Percentiles rank a stretch among this genome's conserved stretches.
These are phyloP conservation scores for Papiliotrema fonsecae DNA, from an alignment of 1,284 basidiomycete species.

Conservation along the genomic window DNA sequence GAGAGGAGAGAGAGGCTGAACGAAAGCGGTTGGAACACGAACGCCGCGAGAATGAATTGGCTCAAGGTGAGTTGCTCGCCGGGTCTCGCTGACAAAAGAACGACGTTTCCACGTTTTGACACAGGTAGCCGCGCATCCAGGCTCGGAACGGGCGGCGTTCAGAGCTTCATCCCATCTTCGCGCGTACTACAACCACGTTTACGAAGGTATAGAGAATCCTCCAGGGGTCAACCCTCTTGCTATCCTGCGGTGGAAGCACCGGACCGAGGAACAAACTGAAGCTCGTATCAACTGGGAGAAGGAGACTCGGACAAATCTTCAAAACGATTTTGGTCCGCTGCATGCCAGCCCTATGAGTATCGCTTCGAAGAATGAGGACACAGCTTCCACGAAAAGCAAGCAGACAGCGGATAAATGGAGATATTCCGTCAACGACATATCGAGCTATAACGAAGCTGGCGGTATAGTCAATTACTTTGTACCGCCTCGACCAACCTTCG, in stretches of 20 bases:
- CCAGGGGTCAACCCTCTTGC: conserved; percentile 40
- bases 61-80: conserved; percentile 28
- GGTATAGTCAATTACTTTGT: conserved; percentile 42
- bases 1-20: conserved; percentile 15
- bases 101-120: conserved; percentile 35
- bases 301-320: conserved; percentile 6
- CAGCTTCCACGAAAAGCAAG: conserved; percentile 1
- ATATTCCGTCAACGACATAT: conserved; percentile 36
- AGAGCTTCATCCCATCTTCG: conserved; percentile 37
- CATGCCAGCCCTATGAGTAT: conserved; percentile 11
- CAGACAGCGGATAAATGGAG: conserved; percentile 22
- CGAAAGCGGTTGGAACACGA: conserved; percentile 32
- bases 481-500: conserved; percentile 21
- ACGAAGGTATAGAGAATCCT: conserved; percentile 36
- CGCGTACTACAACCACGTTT: conserved; percentile 39
- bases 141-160: conserved; percentile 33
- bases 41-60: conserved; percentile 35
- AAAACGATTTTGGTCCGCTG: conserved; percentile 4
- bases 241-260: conserved; percentile 34
- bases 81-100: conserved; percentile 19
- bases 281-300: conserved; percentile 28
- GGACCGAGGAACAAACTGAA: conserved; percentile 28
- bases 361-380: not conserved
- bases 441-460: conserved; percentile 25
- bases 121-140: conserved; percentile 42